Conservation (phyloP, 768 basidiomycete genomes). For the Lactarius akahatsu region DNA sequence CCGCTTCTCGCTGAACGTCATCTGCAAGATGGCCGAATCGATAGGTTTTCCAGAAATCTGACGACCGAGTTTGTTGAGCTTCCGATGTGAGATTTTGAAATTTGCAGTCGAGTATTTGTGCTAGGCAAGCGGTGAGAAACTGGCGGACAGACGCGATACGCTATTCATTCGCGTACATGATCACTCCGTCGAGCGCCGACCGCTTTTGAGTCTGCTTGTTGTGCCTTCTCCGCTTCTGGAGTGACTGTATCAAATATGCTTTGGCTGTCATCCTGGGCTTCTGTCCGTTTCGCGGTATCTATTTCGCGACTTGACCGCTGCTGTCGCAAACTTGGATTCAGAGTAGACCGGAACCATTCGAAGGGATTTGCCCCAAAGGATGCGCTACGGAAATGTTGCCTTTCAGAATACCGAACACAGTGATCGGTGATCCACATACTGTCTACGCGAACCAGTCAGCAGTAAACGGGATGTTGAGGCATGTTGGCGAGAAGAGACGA, state of each 20-base stretch:
- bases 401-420: background rate
- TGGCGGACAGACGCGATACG: background rate
- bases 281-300: constrained; percentile 42
- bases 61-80: constrained; percentile 82
- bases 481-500: constrained; percentile 9
- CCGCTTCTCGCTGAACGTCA: constrained; percentile 94
- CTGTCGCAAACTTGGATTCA: constrained; percentile 24
- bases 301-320: constrained; percentile 24
- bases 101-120: constrained; percentile 91
- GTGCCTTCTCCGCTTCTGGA: constrained; percentile 1
- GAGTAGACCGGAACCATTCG: constrained; percentile 27
- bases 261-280: constrained; percentile 44
- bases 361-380: constrained; percentile 27
- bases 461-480: constrained; percentile 14
- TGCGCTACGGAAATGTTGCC: constrained; percentile 18
- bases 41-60: constrained; percentile 91
- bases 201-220: constrained; percentile 7
- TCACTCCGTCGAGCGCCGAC: constrained; percentile 21
- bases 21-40: constrained; percentile 93
- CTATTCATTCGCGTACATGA: constrained; percentile 16
- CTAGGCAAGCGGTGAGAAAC: constrained; percentile 40
- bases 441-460: constrained; percentile 24
- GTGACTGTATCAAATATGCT: constrained; percentile 48
- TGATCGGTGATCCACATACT: constrained; percentile 7
- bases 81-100: constrained; percentile 93